Base-by-base conservation (phyloP, 352 stramenopile species). In the Elongisporangium anandrum region DNA sequence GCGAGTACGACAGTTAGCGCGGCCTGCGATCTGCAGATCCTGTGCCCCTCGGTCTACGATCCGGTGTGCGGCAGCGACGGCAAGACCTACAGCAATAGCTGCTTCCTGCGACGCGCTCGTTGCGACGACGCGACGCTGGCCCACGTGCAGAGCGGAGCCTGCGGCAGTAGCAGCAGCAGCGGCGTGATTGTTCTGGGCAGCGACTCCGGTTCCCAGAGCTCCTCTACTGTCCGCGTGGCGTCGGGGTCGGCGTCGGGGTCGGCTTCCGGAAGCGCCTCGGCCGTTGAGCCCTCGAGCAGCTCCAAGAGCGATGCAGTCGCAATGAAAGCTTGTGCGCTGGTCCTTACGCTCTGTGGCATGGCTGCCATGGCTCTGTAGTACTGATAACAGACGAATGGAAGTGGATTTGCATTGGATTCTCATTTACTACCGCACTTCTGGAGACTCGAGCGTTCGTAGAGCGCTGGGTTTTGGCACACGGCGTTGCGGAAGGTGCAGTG, bases 11-110 rank as follows among this genome's bases (percentile, higher is more conserved):
- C 34, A 3, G 34, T 45, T 4, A 45, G 34, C 34, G 34, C 10
- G 4, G 34, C 34, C 34, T 45, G 34, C 34, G 10, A 17, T 12
- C 34, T 45, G 34, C 10, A 13, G 20, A 53, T 53, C 49, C 22
- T 79, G 61, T 89, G 79, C 17, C 63, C 71, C 0, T 69, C 65
- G 2, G 23, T 70, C 4, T 89, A 81, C 60, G 61, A 73, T 8
- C 77, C 77, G 4, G 72, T 90, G 10, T 90, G 80, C 52, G 77
- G 63, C 17, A 84, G 77, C 10, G 68, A 88, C 56, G 73, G 75
- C 24, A 23, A 70, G 21, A 90, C 80, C 4, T 90, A 87, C 66
- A 41, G 38, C 26, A 87, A 83, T 62, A 63, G 67, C 53, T 88
- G 80, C 59, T 48, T 63, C 22, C 73, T 90, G 23, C 66, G 77